Percentiles rank a stretch among this genome's conserved stretches.
Conservation (phyloP, 106 monocot species). For the Triglochin maritima region DNA sequence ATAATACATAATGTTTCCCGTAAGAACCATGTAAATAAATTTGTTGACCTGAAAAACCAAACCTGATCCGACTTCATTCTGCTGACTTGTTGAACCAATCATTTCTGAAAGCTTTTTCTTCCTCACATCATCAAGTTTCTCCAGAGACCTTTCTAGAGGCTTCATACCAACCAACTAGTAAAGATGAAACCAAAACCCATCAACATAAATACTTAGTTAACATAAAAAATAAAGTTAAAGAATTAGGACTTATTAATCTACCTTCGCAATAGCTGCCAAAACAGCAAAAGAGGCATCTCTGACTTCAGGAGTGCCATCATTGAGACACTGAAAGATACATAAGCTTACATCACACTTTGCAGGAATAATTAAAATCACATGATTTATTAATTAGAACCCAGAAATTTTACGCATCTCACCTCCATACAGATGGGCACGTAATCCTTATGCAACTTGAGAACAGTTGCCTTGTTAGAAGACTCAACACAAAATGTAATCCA, state of each 20-base stretch:
- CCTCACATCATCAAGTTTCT: slow-evolving; percentile 96
- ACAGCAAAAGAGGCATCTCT: slow-evolving; percentile 94
- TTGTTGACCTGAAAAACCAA: background rate
- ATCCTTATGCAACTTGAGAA: slow-evolving; percentile 95
- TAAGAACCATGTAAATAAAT: too few species aligned
- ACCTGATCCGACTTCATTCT: slow-evolving; percentile 39
- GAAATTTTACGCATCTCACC: slow-evolving; percentile 30
- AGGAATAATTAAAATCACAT: background rate
- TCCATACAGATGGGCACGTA: slow-evolving; percentile 99
- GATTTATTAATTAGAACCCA: background rate
- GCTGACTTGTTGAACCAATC: slow-evolving; percentile 53
- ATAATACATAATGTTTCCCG: background rate
- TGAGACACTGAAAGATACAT: slow-evolving; percentile 50
- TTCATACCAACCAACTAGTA: slow-evolving; percentile 87
- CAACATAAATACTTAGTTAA: background rate
- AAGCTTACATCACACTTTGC: background rate
- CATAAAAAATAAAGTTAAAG: background rate
- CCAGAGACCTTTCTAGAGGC: slow-evolving; percentile 84
- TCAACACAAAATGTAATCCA: slow-evolving; percentile 98
- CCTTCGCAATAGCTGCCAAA: slow-evolving; percentile 92
- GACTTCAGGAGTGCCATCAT: slow-evolving; percentile 98
- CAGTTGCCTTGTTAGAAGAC: slow-evolving; percentile 71
- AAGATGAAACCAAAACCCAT: background rate
- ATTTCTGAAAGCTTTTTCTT: slow-evolving; percentile 97
- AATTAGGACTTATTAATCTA: slow-evolving; percentile 9